phyloP scores from a whole-genome alignment of 495 filamentous ascomycete species.

The Aspergillus conjunctus region DNA sequence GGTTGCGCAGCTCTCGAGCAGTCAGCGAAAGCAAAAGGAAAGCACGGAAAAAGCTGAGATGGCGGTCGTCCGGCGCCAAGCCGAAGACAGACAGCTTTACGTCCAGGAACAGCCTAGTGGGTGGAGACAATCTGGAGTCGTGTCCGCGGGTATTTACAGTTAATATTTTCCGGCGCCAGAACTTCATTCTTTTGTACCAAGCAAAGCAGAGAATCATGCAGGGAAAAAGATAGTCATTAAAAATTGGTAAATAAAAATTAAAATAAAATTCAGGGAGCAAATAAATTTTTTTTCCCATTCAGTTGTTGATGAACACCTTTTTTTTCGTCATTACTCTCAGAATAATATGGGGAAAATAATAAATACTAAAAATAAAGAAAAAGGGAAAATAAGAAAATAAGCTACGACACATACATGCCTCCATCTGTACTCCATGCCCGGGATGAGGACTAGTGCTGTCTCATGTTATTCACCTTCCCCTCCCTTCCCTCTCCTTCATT shows the following conservation, averaged over 20 bases:
- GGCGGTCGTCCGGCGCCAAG: conserved; percentile 31
- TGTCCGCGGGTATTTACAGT: conserved; percentile 35
- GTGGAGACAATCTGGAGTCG: conserved; percentile 48
- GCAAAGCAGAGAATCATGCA: conserved; percentile 9
- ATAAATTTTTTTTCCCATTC: background rate
- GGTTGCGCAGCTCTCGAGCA: conserved; percentile 50
- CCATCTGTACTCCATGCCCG: background rate
- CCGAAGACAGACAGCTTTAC: conserved; percentile 26
- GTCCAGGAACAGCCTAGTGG: conserved; percentile 42
- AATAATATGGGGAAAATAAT: too few species aligned
- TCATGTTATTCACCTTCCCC: background rate
- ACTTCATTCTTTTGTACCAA: conserved; percentile 15
- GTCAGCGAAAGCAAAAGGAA: conserved; percentile 37
- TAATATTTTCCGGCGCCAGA: conserved; percentile 32
- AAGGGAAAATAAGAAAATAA: background rate
- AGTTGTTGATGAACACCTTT: background rate
- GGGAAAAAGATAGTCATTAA: background rate
- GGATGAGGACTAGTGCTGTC: background rate
- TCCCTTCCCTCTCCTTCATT: background rate
- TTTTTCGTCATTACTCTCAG: background rate
- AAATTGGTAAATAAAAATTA: background rate
- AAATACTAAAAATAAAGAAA: background rate
- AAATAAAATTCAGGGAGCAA: background rate
- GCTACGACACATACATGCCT: background rate
- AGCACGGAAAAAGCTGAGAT: conserved; percentile 36